Conservation (phyloP, 345 rosid species). For the Eucalyptus sideroxylon region DNA sequence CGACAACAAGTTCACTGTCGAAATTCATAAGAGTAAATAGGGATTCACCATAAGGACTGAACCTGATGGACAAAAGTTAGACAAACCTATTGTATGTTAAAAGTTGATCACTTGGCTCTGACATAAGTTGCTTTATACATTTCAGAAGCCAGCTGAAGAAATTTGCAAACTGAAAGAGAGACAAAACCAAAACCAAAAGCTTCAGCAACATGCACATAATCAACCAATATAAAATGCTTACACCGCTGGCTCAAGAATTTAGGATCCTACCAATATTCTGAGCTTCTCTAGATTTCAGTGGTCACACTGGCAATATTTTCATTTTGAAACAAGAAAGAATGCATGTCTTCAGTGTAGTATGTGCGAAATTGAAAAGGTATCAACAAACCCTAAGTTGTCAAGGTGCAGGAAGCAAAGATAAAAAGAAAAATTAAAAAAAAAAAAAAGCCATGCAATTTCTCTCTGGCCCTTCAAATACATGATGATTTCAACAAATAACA, state of each 20-base stretch:
- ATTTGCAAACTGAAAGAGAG: no score
- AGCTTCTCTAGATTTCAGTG: neutral
- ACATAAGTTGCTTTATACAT: no score
- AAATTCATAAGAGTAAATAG: neutral
- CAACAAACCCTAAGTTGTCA: neutral
- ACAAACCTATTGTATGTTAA: constrained; percentile 58
- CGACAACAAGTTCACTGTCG: constrained; percentile 70
- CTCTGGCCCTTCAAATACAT: no score
- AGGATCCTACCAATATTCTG: no score
- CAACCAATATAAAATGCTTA: neutral
- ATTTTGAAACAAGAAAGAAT: neutral
- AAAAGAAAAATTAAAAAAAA: no score
- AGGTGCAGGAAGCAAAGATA: neutral
- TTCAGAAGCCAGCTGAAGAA: no score
- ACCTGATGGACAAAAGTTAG: neutral
- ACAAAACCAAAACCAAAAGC: neutral
- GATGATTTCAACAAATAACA: no score
- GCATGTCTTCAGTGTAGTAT: neutral
- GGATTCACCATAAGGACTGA: neutral
- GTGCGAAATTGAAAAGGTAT: no score
- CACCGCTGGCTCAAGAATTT: neutral
- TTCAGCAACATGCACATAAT: neutral
- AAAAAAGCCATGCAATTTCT: no score
- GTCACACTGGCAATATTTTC: neutral
- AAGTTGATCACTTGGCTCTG: no score